Evolutionary conservation across 805 yeast genomes (phyloP).

Genomic region (Candida sphagnicola): DNA sequence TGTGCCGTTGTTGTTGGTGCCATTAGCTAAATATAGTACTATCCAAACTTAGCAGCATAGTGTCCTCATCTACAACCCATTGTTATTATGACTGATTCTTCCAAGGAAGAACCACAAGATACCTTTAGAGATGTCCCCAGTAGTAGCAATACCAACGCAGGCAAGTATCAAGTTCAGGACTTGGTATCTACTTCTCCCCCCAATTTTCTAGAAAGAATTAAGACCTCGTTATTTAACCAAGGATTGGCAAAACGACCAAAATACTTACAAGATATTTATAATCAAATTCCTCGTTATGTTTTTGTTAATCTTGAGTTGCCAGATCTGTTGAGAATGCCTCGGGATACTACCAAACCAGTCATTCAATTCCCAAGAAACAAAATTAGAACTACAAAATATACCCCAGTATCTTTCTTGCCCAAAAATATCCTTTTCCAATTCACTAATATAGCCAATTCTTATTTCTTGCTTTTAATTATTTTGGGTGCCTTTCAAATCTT

Average conservation of each 20-base stretch:
- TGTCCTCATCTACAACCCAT: no score
- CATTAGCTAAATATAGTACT: no score
- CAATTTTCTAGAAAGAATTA: slow-evolving; percentile 15
- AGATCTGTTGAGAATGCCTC: slow-evolving; percentile 31
- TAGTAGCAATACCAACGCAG: neutral
- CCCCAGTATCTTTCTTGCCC: slow-evolving; percentile 55
- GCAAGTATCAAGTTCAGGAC: slow-evolving; percentile 11
- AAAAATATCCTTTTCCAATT: slow-evolving; percentile 53
- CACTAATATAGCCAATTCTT: slow-evolving; percentile 56
- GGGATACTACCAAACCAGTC: slow-evolving; percentile 6
- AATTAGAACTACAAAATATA: slow-evolving; percentile 60
- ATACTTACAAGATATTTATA: slow-evolving; percentile 34
- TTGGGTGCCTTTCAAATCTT: slow-evolving; percentile 62
- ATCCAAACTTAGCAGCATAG: no score
- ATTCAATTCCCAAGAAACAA: slow-evolving; percentile 49
- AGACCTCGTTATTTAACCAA: slow-evolving; percentile 15
- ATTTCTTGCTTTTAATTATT: slow-evolving; percentile 52
- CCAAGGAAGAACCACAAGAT: neutral
- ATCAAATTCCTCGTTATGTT: slow-evolving; percentile 38
- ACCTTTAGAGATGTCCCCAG: neutral
- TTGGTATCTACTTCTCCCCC: slow-evolving; percentile 18
- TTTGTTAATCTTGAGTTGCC: slow-evolving; percentile 52
- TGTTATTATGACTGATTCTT: neutral
- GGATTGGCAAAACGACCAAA: slow-evolving; percentile 29
- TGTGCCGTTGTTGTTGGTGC: no score